These are phyloP conservation scores for Cinnamomum micranthum DNA, from an alignment of 164 flowering plant species.

Conservation along the genomic window DNA sequence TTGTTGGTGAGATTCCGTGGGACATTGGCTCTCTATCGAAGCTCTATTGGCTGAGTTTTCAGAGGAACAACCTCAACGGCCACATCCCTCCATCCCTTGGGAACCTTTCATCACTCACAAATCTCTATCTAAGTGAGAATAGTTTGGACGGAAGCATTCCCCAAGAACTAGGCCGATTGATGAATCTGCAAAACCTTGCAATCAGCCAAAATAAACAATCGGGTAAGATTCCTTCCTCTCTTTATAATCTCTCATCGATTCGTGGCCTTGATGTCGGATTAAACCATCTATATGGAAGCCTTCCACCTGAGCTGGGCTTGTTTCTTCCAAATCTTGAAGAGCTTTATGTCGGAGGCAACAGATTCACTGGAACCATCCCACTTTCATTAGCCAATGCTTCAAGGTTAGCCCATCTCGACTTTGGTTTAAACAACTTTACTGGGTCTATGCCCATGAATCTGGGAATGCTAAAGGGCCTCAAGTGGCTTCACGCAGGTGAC, in stretches of 20 bases:
- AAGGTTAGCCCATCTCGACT: conserved; percentile 22
- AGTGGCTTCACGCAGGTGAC: neutral
- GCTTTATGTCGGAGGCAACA: conserved; percentile 26
- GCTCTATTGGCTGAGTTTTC: neutral
- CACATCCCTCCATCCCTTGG: conserved; percentile 25
- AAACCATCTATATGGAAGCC: conserved; percentile 23
- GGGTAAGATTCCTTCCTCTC: conserved; percentile 5
- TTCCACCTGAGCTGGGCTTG: conserved; percentile 13
- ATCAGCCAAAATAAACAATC: neutral
- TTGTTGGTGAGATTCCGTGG: neutral
- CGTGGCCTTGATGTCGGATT: neutral
- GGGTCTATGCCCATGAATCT: conserved; percentile 8
- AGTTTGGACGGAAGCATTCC: neutral
- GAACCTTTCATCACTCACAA: conserved; percentile 8
- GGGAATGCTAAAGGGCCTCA: neutral
- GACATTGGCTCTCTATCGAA: neutral
- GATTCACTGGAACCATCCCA: conserved; percentile 42
- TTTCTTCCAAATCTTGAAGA: conserved; percentile 29
- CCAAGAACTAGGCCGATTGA: neutral
- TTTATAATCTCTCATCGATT: neutral
- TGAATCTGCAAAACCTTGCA: neutral
- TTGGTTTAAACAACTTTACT: conserved; percentile 26
- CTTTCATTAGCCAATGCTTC: conserved; percentile 39
- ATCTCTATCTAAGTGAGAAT: neutral
- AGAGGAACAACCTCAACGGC: conserved; percentile 12